phyloP scores from a whole-genome alignment of 2,329 filamentous ascomycete species.

The Fusarium sp. region DNA sequence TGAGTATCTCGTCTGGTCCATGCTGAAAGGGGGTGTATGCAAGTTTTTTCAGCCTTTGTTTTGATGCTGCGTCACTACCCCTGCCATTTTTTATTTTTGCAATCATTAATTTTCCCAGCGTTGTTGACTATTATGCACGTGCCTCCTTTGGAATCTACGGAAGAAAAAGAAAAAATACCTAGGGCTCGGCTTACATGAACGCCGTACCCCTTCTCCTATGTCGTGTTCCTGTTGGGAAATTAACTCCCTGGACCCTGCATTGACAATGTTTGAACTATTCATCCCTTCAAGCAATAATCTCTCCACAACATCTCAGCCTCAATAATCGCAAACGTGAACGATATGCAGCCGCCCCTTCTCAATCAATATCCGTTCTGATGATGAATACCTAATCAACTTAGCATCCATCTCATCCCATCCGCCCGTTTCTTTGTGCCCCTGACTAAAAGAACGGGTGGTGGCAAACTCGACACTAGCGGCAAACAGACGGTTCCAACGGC shows the following conservation, averaged over 20 bases:
- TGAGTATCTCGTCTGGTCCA: conserved; percentile 28
- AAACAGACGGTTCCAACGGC: conserved; percentile 42
- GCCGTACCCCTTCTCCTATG: conserved; percentile 46
- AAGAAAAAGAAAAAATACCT: not conserved
- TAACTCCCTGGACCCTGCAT: conserved; percentile 47
- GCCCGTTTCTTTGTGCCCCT: conserved; percentile 39
- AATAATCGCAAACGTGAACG: conserved; percentile 22
- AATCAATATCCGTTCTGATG: conserved; percentile 1
- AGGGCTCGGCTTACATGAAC: conserved; percentile 22
- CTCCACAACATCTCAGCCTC: conserved; percentile 42
- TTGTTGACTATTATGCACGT: conserved; percentile 31
- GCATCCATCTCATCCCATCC: conserved; percentile 1
- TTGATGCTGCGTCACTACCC: conserved; percentile 9
- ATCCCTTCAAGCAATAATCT: conserved; percentile 29
- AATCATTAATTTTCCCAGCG: conserved; percentile 14
- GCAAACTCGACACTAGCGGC: conserved; percentile 47
- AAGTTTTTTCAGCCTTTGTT: conserved; percentile 21
- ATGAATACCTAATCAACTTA: not conserved
- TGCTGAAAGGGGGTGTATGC: conserved; percentile 25
- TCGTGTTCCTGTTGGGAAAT: conserved; percentile 50
- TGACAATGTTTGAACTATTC: conserved; percentile 34
- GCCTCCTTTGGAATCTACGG: conserved; percentile 27
- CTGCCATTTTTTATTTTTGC: conserved; percentile 30
- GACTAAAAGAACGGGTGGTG: conserved; percentile 48
- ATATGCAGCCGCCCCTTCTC: conserved; percentile 30